Base-by-base conservation (phyloP, 2,329 filamentous ascomycete genomes). In the Claviceps cyperi region DNA sequence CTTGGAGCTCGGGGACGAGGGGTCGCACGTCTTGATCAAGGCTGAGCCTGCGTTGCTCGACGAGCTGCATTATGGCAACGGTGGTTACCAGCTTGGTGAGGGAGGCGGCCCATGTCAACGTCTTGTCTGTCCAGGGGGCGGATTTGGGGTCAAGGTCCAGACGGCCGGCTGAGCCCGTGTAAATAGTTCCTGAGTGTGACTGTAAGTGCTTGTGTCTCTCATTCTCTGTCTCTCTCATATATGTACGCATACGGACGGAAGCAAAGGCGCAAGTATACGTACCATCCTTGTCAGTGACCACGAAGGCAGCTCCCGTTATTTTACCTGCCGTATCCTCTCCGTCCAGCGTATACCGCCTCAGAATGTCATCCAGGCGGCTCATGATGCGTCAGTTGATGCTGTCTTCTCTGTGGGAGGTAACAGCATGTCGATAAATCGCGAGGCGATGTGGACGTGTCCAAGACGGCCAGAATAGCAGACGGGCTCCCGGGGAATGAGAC, bases 1-100 rank as follows among this genome's bases (percentile, higher is more conserved):
- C 43, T 0, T 46, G 59, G 4, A 72, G 61, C 51, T 66, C 64
- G 1, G 66, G 66, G 0, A 70, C 51, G 0, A 62, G 41, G 0
- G 52, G 44, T 2, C 66, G 62, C 28, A 69, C 45, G 43, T 72
- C 66, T 5, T 62, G 61, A 38, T 72, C 68, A 1, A 72, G 60
- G 1, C 39, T 52, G 24, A 71, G 46, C 4, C 54, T 50, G 4
- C 61, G 63, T 4, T 54, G 55, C 53, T 72, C 66, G 11, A 71
- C 64, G 43, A 70, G 59, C 49, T 70, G 68, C 58, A 73, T 60
- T 19, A 70, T 37, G 46, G 58, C 60, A 0, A 62, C 63, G 5
- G 60, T 56, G 0, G 69, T 69, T 43, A 67, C 54, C n/a, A 72
- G 58, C 56, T 73, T 72, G 51, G 68, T 71, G 56, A 70, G 51